Evolutionary conservation across 108 stramenopile species (phyloP).

Genomic region (Aurantiochytrium sp.): DNA sequence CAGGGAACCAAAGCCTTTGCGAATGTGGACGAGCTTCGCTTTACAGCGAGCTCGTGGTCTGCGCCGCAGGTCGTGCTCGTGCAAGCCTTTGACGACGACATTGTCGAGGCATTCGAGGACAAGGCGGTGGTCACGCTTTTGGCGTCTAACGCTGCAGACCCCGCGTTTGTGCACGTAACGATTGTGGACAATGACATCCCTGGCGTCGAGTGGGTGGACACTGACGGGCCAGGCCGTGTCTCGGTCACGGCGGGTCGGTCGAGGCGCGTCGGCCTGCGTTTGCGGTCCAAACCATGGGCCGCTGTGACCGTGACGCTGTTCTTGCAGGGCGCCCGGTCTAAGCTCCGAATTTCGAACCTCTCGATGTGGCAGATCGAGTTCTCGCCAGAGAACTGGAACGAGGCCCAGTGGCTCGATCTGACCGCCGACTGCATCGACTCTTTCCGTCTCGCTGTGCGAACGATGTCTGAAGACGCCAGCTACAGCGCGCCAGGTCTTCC

Average conservation of each 20-base stretch:
- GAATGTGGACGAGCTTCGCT: constrained; percentile 1
- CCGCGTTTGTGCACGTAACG: background rate
- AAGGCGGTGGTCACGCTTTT: background rate
- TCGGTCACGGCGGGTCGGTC: background rate
- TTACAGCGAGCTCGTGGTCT: background rate
- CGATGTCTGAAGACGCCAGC: background rate
- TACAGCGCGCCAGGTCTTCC: background rate
- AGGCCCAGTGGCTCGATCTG: background rate
- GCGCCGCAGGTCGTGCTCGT: constrained; percentile 12
- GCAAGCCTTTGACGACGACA: constrained; percentile 11
- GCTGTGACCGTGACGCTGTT: background rate
- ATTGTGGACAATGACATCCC: constrained; percentile 17
- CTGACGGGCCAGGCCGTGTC: background rate
- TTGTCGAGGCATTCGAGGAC: background rate
- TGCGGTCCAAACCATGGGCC: background rate
- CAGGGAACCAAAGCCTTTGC: background rate
- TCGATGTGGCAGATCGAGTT: background rate
- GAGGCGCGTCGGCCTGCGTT: background rate
- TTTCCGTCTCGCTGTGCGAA: background rate
- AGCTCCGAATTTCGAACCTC: background rate
- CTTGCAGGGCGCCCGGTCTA: background rate
- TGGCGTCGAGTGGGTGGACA: background rate
- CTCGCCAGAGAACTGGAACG: background rate
- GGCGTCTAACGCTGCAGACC: background rate
- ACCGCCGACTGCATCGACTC: background rate